Evolutionary conservation across 2,329 filamentous ascomycete species (phyloP), one percentile per base, ranked within the genome.

Genomic region (Teratosphaeria nubilosa): DNA sequence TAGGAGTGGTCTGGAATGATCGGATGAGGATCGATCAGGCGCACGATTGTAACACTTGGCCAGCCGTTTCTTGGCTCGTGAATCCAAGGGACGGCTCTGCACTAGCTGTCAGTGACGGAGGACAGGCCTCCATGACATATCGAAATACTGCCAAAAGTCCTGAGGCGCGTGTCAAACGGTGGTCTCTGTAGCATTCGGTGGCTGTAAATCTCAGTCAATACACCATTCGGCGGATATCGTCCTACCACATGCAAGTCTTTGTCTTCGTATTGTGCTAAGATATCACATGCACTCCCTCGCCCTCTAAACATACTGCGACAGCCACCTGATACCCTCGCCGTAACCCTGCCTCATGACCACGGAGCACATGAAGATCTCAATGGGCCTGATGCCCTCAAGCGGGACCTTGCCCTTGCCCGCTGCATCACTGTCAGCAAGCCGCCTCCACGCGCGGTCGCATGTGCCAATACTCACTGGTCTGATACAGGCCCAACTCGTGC

Each of bases 331-430:
- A 68, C 83, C 91, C 68, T 95, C 91, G 57, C 90, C 90, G 74
- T 95, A 95, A 58, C 69, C 94, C 81, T 97, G 92, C 76, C 92
- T 85, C 90, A 96, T 96, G 63, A 97, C 92, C 66, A 97, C 91
- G 69, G 90, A 95, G 83, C 91, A 97, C 94, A 99, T 95, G 77
- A 97, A 97, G 63, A 97, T 84, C 82, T 99, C 94, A 71, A 99
- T 92, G 25, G 91, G 90, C 68, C 91, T 82, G 75, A 96, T 95
- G 34, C 90, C 90, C 80, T 96, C 91, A 66, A 94, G 81, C 63
- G 87, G 89, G 62, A 95, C 86, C 82, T 95, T 95, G 76, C 91
- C 91, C 83, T 96, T 96, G 69, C 91, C 91, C 51, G 71, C 65
- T 68, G 57, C 11, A 1, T 10, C 56, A 31, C 16, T n/a, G 56